Percentiles rank a stretch among this genome's conserved stretches.
These are phyloP conservation scores for Colletotrichum tamarilloi DNA, from an alignment of 2,329 filamentous ascomycete genomes.

Conservation along the genomic window DNA sequence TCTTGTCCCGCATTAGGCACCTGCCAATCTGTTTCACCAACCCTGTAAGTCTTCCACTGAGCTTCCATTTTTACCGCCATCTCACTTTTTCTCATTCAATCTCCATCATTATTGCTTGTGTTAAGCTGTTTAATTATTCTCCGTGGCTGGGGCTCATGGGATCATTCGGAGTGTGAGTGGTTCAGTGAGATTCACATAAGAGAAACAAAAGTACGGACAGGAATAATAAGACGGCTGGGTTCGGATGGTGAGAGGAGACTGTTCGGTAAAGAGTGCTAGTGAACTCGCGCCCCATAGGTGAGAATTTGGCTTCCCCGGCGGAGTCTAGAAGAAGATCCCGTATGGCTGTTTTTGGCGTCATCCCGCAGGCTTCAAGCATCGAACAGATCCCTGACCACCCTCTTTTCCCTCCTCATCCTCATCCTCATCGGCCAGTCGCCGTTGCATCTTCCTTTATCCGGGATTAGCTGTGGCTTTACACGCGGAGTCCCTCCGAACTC, in stretches of 20 bases:
- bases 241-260: neutral
- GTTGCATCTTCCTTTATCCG: neutral
- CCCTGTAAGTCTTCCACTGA: neutral
- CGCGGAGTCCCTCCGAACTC: slow-evolving; percentile 7
- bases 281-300: neutral
- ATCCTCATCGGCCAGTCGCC: neutral
- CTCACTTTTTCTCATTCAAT: neutral
- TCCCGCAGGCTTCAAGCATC: neutral
- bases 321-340: neutral
- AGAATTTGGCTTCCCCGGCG: neutral
- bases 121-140: neutral
- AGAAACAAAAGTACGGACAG: neutral
- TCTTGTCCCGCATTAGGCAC: slow-evolving; percentile 11
- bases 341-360: slow-evolving; percentile 19
- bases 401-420: neutral
- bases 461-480: neutral
- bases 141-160: neutral
- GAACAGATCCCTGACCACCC: slow-evolving; percentile 2
- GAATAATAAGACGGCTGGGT: neutral
- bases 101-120: neutral
- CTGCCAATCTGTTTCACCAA: neutral
- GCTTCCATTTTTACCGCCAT: neutral
- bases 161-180: neutral
- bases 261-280: neutral
- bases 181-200: neutral